These are phyloP conservation scores for Eimeria sp. DNA, from an alignment of 169 alveolate genomes.

Conservation along the genomic window DNA sequence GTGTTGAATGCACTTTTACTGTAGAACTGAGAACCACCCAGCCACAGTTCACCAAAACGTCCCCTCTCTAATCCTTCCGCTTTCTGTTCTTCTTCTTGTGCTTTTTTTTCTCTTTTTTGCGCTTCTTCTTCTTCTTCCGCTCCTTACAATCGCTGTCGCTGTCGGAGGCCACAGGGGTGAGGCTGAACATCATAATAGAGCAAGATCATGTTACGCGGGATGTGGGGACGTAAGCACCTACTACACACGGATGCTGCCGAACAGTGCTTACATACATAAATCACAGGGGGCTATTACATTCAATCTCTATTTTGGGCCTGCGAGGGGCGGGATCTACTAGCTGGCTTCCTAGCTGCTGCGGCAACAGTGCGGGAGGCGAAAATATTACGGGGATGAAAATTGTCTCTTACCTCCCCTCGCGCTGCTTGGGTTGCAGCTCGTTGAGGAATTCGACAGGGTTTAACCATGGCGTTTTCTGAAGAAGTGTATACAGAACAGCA, in stretches of 20 bases:
- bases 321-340: background rate
- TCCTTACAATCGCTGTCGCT: slow-evolving; percentile 38
- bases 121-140: slow-evolving; percentile 35
- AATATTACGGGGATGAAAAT: background rate
- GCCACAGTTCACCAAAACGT: background rate
- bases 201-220: background rate
- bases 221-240: background rate
- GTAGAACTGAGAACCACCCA: background rate
- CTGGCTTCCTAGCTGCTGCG: background rate
- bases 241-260: background rate
- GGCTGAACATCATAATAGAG: background rate
- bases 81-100: slow-evolving; percentile 32
- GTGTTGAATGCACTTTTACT: background rate
- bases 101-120: slow-evolving; percentile 36
- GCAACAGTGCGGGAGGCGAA: background rate
- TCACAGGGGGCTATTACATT: background rate
- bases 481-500: background rate
- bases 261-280: background rate
- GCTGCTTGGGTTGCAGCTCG: slow-evolving; percentile 40
- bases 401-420: slow-evolving; percentile 38
- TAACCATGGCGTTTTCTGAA: slow-evolving; percentile 70
- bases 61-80: background rate
- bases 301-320: background rate
- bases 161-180: slow-evolving; percentile 73
- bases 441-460: slow-evolving; percentile 75